Conservation (phyloP, 495 filamentous ascomycete genomes). For the Aspergillus leporis region DNA sequence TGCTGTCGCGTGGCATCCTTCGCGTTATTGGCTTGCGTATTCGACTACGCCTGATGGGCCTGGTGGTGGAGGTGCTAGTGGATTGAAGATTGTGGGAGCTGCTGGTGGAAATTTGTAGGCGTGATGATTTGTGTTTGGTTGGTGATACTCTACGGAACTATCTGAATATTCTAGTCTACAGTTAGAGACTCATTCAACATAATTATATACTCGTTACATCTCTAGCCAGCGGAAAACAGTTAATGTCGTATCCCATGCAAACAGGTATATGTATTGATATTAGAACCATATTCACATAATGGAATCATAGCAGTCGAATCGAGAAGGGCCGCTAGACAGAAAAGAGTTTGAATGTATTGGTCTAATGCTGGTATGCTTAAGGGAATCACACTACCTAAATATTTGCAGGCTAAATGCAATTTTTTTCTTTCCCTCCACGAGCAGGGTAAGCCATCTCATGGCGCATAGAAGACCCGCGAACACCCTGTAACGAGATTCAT, state of each 20-base stretch:
- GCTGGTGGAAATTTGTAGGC: conserved; percentile 43
- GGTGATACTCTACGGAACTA: background rate
- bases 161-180: background rate
- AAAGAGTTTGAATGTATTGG: background rate
- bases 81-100: conserved; percentile 79
- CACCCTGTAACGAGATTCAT: too few relatives aligned
- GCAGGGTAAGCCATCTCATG: background rate
- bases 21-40: conserved; percentile 85
- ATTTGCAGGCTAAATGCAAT: background rate
- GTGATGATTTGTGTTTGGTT: background rate
- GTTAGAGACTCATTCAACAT: background rate
- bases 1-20: conserved; percentile 87
- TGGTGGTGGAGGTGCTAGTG: conserved; percentile 67
- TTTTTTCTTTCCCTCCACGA: background rate
- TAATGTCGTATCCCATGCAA: background rate
- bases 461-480: background rate
- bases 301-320: background rate
- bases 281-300: background rate
- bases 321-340: too few relatives aligned
- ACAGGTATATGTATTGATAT: background rate
- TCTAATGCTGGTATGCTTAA: background rate
- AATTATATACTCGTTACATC: background rate
- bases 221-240: background rate
- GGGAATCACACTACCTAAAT: background rate
- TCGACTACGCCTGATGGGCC: conserved; percentile 76